phyloP scores from a whole-genome alignment of 2,329 filamentous ascomycete species.

The Talaromyces rugulosus region DNA sequence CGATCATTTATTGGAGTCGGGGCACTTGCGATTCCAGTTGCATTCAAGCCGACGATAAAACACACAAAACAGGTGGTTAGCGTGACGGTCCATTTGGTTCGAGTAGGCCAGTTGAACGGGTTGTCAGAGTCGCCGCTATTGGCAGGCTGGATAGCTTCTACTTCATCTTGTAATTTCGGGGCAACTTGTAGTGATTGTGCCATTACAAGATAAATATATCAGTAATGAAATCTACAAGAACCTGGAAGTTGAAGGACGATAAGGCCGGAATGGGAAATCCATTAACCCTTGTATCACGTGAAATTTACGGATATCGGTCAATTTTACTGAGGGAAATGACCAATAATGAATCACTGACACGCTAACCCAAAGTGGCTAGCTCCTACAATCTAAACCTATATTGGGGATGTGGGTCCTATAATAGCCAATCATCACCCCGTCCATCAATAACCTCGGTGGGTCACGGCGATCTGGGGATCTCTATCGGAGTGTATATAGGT shows the following conservation, averaged over 20 bases:
- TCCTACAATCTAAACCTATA: not conserved
- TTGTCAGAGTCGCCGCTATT: constrained; percentile 27
- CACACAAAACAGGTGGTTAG: constrained; percentile 25
- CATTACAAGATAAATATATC: not conserved
- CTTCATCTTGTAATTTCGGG: not conserved
- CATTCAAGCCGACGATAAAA: constrained; percentile 31
- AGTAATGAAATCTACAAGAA: not conserved
- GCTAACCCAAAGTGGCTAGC: not conserved
- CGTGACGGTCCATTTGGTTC: constrained; percentile 33
- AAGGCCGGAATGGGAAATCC: not conserved
- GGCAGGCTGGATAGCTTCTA: not conserved
- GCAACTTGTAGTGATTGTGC: not conserved
- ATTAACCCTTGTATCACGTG: not conserved
- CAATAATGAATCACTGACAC: not conserved
- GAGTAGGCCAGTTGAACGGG: constrained; percentile 35
- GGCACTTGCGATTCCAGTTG: constrained; percentile 36
- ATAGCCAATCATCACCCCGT: not conserved
- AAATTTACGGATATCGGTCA: not conserved
- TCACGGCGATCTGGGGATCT: not conserved
- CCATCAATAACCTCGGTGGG: not conserved
- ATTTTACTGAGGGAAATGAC: not conserved
- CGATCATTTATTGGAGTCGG: constrained; percentile 32
- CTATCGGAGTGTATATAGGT: not conserved
- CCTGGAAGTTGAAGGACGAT: not conserved
- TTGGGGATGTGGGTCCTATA: not conserved